phyloP scores from a whole-genome alignment of 2,329 filamentous ascomycete species.

The Epicoccum nigrum region DNA sequence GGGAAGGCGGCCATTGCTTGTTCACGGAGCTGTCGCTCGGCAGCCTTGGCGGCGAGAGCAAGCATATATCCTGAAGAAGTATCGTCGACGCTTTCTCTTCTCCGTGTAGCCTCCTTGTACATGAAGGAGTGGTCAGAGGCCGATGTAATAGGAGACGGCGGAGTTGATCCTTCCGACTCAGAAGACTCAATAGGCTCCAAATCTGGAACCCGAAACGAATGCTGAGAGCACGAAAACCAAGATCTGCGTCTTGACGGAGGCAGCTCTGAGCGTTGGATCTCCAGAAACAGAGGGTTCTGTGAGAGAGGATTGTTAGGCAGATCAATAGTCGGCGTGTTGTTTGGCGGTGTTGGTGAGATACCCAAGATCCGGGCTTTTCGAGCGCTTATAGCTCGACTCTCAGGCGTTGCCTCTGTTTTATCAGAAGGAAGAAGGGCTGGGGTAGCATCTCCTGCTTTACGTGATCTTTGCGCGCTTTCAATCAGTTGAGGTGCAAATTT shows the following conservation, averaged over 20 bases:
- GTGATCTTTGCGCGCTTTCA: conserved; percentile 76
- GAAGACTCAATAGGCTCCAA: conserved; percentile 67
- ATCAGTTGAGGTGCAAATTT: conserved; percentile 80
- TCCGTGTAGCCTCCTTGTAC: conserved; percentile 61
- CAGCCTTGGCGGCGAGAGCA: conserved; percentile 78
- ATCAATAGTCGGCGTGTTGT: conserved; percentile 44
- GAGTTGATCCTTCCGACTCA: conserved; percentile 59
- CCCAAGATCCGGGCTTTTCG: conserved; percentile 53
- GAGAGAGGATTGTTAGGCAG: conserved; percentile 38
- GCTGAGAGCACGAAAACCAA: conserved; percentile 49
- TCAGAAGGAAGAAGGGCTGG: conserved; percentile 69
- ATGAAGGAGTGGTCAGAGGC: conserved; percentile 56
- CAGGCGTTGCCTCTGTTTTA: conserved; percentile 74
- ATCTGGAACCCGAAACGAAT: conserved; percentile 67
- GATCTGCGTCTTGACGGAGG: conserved; percentile 40
- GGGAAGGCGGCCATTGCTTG: conserved; percentile 77
- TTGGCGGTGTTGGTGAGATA: conserved; percentile 52
- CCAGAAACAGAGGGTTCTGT: conserved; percentile 44
- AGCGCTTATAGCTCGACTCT: conserved; percentile 28
- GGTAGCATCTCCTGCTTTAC: conserved; percentile 68
- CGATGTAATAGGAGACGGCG: conserved; percentile 55
- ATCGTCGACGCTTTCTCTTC: conserved; percentile 73
- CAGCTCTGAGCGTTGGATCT: conserved; percentile 45
- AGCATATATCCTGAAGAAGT: conserved; percentile 78
- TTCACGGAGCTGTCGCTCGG: conserved; percentile 80